Evolutionary conservation across 352 stramenopile species (phyloP).

Genomic region (Phytophthora pinifolia): DNA sequence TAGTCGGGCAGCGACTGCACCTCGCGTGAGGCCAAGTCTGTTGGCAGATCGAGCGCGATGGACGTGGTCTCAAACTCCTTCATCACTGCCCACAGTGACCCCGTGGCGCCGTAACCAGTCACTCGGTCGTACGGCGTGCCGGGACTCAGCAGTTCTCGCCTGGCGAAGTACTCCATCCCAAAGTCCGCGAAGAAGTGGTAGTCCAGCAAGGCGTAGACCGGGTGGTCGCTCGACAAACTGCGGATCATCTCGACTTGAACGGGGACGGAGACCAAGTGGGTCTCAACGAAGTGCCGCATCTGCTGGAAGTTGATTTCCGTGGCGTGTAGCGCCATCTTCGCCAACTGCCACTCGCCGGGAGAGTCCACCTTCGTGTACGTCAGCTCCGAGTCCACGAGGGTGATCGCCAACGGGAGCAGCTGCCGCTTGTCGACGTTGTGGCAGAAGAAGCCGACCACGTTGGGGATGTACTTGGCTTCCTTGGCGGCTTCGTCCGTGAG

Average conservation of each 20-base stretch:
- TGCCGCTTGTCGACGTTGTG: conserved; percentile 18
- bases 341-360: conserved; percentile 32
- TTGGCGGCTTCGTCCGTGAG: conserved; percentile 14
- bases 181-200: conserved; percentile 43
- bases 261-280: conserved; percentile 32
- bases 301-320: conserved; percentile 38
- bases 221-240: conserved; percentile 29
- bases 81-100: conserved; percentile 32
- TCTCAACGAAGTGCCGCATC: conserved; percentile 32
- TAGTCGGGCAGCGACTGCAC: conserved; percentile 27
- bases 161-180: conserved; percentile 36
- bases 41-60: conserved; percentile 20
- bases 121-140: conserved; percentile 36
- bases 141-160: conserved; percentile 25
- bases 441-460: conserved; percentile 40
- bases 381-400: conserved; percentile 20
- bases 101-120: conserved; percentile 37
- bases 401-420: conserved; percentile 37
- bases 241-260: conserved; percentile 47
- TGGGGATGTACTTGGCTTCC: conserved; percentile 34
- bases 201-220: conserved; percentile 40
- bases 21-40: conserved; percentile 26
- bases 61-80: conserved; percentile 25
- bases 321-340: conserved; percentile 43
- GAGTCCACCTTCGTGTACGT: conserved; percentile 33